These are phyloP conservation scores for Marchantia paleacea DNA, from an alignment of 225 moss, liverwort and hornwort genomes.

Conservation along the genomic window DNA sequence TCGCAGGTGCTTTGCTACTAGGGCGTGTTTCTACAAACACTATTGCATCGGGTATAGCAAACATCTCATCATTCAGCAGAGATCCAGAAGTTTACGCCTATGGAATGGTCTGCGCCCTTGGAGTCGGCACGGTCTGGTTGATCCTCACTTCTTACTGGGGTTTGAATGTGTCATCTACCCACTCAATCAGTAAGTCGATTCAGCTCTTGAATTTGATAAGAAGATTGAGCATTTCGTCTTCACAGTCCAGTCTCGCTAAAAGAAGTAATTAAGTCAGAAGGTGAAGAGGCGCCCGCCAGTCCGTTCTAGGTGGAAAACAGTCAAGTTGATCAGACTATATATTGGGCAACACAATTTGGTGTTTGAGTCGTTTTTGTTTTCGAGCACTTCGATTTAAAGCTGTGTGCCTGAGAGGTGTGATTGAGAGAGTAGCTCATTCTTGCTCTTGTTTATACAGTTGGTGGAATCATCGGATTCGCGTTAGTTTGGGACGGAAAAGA, in stretches of 20 bases:
- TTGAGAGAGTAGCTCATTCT: neutral
- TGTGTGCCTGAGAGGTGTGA: neutral
- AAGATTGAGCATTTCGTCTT: neutral
- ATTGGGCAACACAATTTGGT: no score
- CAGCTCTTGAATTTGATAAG: neutral
- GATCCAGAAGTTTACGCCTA: constrained; percentile 70
- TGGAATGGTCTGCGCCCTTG: constrained; percentile 70
- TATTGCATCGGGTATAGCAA: constrained; percentile 59
- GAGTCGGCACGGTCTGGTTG: constrained; percentile 61
- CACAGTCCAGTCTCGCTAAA: neutral
- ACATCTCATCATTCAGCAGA: constrained; percentile 47
- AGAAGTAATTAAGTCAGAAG: no score
- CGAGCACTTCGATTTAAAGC: no score
- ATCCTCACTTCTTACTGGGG: constrained; percentile 57
- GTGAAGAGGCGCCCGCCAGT: no score
- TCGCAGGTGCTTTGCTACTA: constrained; percentile 54
- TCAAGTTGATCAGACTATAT: no score
- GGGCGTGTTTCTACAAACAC: constrained; percentile 70
- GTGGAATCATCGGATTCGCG: constrained; percentile 62
- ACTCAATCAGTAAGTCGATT: constrained; percentile 55
- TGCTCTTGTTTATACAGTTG: constrained; percentile 35
- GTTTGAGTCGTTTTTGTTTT: no score
- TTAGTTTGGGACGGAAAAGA: constrained; percentile 65
- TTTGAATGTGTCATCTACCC: constrained; percentile 52
- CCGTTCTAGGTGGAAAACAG: no score